Percentiles rank a stretch among this genome's conserved stretches.
Evolutionary conservation across 768 basidiomycete genomes (phyloP).

Genomic region (Collybia sordida): DNA sequence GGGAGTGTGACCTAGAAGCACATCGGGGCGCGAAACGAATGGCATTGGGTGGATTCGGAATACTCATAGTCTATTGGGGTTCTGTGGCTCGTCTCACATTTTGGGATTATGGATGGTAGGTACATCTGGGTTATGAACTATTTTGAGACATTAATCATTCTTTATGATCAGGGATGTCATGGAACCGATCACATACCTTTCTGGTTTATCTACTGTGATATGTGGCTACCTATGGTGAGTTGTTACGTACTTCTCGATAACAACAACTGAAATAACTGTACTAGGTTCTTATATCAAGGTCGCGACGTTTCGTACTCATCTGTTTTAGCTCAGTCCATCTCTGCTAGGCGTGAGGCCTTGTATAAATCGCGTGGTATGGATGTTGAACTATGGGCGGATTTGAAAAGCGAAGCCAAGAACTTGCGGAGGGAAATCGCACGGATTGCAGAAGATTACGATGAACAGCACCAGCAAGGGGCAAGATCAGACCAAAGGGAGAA

Average conservation of each 20-base stretch:
- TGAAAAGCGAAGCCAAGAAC: slow-evolving; percentile 46
- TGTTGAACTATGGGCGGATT: slow-evolving; percentile 59
- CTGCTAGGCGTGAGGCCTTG: slow-evolving; percentile 51
- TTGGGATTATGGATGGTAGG: slow-evolving; percentile 57
- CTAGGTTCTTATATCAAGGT: slow-evolving; percentile 59
- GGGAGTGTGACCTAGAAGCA: slow-evolving; percentile 54
- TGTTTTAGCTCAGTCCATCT: slow-evolving; percentile 57
- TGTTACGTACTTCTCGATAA: neutral
- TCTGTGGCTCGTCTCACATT: slow-evolving; percentile 64
- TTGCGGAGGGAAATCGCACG: slow-evolving; percentile 52
- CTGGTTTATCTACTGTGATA: slow-evolving; percentile 58
- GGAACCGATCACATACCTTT: slow-evolving; percentile 72
- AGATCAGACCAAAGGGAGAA: too few species aligned
- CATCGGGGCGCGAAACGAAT: slow-evolving; percentile 55
- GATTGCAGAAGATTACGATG: slow-evolving; percentile 60
- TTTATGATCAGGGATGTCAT: slow-evolving; percentile 52
- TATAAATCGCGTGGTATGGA: slow-evolving; percentile 61
- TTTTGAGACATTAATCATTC: neutral
- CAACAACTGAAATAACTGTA: neutral
- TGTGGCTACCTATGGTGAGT: slow-evolving; percentile 58
- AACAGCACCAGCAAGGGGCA: too few species aligned
- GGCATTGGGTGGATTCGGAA: slow-evolving; percentile 57
- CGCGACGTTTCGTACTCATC: slow-evolving; percentile 68
- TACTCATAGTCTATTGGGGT: slow-evolving; percentile 65
- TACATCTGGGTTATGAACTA: slow-evolving; percentile 4